Evolutionary conservation across 768 basidiomycete genomes (phyloP), one percentile per base, ranked within the genome.

Genomic region (Calvatia gigantea): DNA sequence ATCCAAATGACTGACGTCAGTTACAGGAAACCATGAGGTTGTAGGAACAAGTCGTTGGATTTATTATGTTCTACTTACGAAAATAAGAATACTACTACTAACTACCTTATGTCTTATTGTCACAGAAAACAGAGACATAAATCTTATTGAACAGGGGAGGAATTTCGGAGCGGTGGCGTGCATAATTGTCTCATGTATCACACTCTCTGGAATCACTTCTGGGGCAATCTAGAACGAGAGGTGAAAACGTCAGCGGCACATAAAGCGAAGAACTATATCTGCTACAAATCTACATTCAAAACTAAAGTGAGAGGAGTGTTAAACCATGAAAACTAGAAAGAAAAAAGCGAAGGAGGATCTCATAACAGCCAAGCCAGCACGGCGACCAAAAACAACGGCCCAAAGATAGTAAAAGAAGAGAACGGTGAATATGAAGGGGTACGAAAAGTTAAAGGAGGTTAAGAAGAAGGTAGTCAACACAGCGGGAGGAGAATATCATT

Each of bases 101-200:
- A 56, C 49, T 56, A 56, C 47, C 47, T 37, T 46, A 55, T 55
- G 46, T 45, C 48, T 56, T 56, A 28, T 56, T 56, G 32, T 11
- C 37, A 9, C 23, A 35, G 37, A 35, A 46, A 45, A 31, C 19
- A 42, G 41, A 23, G 41, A 27, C 38, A 12, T 12, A 3, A 41
- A 33, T 33, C 41, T 33, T 44, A 44, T 33, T n/a, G n/a, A 45
- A 48, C n/a, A 33, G 21, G 38, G 41, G 31, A 56, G 29, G 42
- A 31, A 48, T 28, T 39, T 49, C 35, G 39, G 37, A n/a, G 37
- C 19, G 21, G 51, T 31, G 50, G 31, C 12, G 32, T 32, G 55
- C 38, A 51, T 54, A 52, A 39, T 19, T n/a, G 21, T 32, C 31
- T 27, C 39, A 21, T 17, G 51, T 43, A 19, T 11, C 31, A 15